These are phyloP conservation scores for Fusarium sp. DNA, from an alignment of 2,329 filamentous ascomycete genomes.

Conservation along the genomic window DNA sequence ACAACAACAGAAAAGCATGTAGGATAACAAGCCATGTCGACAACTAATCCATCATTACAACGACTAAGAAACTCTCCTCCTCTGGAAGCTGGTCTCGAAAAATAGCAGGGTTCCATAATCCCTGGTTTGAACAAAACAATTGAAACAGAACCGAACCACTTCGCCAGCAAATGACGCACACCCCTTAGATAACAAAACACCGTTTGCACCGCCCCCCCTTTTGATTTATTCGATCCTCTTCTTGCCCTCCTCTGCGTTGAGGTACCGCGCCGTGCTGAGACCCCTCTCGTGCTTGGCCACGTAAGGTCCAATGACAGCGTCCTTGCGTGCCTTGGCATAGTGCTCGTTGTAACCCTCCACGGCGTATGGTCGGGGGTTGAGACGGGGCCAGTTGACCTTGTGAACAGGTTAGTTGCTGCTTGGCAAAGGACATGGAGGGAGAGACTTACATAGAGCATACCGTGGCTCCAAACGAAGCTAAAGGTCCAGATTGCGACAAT, in stretches of 20 bases:
- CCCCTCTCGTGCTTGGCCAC: conserved; percentile 80
- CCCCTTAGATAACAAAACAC: conserved; percentile 6
- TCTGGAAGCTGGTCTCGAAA: conserved; percentile 8
- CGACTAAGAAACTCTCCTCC: conserved; percentile 5
- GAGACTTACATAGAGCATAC: conserved; percentile 90
- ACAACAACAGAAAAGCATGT: conserved; percentile 19
- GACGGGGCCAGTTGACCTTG: conserved; percentile 97
- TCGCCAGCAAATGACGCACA: conserved; percentile 18
- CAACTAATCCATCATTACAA: conserved; percentile 37
- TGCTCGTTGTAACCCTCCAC: conserved; percentile 91
- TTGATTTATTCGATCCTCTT: conserved; percentile 86
- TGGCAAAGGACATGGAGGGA: background rate
- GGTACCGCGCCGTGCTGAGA: conserved; percentile 82
- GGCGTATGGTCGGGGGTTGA: conserved; percentile 89
- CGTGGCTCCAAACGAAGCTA: conserved; percentile 84
- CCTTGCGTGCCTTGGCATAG: conserved; percentile 83
- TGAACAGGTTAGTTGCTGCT: conserved; percentile 20
- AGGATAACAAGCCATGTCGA: conserved; percentile 15
- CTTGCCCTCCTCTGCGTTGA: conserved; percentile 95
- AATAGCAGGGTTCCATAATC: conserved; percentile 13
- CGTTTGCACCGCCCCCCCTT: background rate
- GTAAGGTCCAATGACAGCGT: conserved; percentile 82
- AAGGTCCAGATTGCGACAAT: conserved; percentile 76
- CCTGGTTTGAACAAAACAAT: conserved; percentile 3
- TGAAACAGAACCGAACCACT: conserved; percentile 15